phyloP scores from a whole-genome alignment of 371 early-diverging fungal species.

The Circinella minor region DNA sequence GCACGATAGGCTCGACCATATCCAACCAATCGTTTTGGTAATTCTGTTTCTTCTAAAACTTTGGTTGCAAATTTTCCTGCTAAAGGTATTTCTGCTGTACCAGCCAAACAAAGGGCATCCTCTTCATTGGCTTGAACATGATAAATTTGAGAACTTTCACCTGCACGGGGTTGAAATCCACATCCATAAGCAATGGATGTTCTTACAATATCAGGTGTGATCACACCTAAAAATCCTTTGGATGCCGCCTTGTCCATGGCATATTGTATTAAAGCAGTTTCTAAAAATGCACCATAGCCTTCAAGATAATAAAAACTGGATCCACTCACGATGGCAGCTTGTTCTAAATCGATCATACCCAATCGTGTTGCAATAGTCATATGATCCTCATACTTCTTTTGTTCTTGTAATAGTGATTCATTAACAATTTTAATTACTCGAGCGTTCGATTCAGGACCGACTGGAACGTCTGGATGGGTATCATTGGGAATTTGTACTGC shows the following conservation, averaged over 20 bases:
- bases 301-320: constrained; percentile 88
- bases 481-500: constrained; percentile 76
- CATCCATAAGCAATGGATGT: constrained; percentile 83
- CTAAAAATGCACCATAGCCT: constrained; percentile 83
- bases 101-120: constrained; percentile 72
- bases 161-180: constrained; percentile 85
- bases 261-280: constrained; percentile 86
- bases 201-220: constrained; percentile 88
- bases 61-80: constrained; percentile 81
- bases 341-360: constrained; percentile 81
- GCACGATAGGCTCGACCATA: constrained; percentile 88
- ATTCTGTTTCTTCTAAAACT: constrained; percentile 50
- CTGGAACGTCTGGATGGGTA: constrained; percentile 67
- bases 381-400: constrained; percentile 64
- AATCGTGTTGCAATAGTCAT: constrained; percentile 63
- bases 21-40: constrained; percentile 81
- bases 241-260: constrained; percentile 75
- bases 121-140: constrained; percentile 54
- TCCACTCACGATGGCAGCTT: constrained; percentile 84
- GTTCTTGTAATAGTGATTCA: constrained; percentile 40
- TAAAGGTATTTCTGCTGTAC: constrained; percentile 93
- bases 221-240: constrained; percentile 80
- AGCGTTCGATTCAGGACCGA: constrained; percentile 70
- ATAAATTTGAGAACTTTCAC: constrained; percentile 87
- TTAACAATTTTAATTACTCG: constrained; percentile 41